Percentiles rank a stretch among this genome's conserved stretches.
Conservation (phyloP, 495 filamentous ascomycete species). For the Talaromyces proteolyticus region DNA sequence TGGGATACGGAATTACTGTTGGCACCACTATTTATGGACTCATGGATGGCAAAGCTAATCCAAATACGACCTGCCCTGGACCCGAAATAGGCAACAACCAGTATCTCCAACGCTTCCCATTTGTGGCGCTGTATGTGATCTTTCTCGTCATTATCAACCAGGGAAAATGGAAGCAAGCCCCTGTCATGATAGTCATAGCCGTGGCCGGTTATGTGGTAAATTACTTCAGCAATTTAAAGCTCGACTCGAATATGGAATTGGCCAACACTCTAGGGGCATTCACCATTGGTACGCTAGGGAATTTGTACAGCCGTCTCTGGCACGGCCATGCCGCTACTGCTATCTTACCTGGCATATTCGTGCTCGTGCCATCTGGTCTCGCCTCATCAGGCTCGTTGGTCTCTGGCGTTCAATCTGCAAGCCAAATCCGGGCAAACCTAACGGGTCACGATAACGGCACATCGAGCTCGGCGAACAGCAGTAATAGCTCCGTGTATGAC, state of each 20-base stretch:
- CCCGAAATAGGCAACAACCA: slow-evolving; percentile 39
- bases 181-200: slow-evolving; percentile 78
- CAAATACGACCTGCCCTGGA: slow-evolving; percentile 58
- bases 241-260: slow-evolving; percentile 71
- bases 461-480: slow-evolving; percentile 23
- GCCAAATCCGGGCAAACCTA: slow-evolving; percentile 58
- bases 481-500: slow-evolving; percentile 57
- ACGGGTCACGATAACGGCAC: slow-evolving; percentile 30
- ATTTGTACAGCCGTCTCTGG: slow-evolving; percentile 75
- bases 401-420: slow-evolving; percentile 68
- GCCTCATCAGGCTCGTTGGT: slow-evolving; percentile 77
- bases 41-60: slow-evolving; percentile 69
- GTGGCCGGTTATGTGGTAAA: slow-evolving; percentile 79
- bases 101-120: slow-evolving; percentile 46
- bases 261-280: slow-evolving; percentile 83
- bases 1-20: slow-evolving; percentile 92
- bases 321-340: slow-evolving; percentile 83
- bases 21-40: slow-evolving; percentile 86
- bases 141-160: slow-evolving; percentile 86
- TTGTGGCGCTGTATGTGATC: slow-evolving; percentile 70
- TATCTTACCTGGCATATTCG: slow-evolving; percentile 90
- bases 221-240: slow-evolving; percentile 67
- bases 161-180: slow-evolving; percentile 83
- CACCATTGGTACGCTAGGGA: slow-evolving; percentile 78
- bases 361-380: slow-evolving; percentile 86